A percentile compares a stretch with the other conserved stretches of the same genome.
Evolutionary conservation across 2,329 filamentous ascomycete genomes (phyloP).

Genomic region (Lachnum nothofagi): DNA sequence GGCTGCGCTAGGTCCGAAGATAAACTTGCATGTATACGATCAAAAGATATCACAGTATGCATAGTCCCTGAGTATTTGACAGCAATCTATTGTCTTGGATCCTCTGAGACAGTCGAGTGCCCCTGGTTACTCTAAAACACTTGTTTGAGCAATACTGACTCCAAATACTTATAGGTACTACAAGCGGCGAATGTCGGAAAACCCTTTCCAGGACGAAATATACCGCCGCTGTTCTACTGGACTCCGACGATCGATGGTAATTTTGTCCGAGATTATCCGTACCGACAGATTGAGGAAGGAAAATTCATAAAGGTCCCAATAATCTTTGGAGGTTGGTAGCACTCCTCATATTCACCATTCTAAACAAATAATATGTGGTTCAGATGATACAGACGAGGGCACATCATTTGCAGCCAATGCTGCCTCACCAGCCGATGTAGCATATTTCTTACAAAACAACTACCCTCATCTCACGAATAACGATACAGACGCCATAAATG

Average conservation of each 20-base stretch:
- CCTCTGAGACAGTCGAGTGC: too few relatives aligned
- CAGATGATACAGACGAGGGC: constrained; percentile 50
- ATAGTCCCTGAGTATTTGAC: too few relatives aligned
- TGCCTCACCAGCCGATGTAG: constrained; percentile 30
- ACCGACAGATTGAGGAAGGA: constrained; percentile 33
- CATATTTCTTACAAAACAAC: constrained; percentile 35
- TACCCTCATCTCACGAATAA: constrained; percentile 33
- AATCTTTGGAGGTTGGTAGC: constrained; percentile 39
- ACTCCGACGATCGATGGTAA: constrained; percentile 40
- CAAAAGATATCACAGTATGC: constrained; percentile 33
- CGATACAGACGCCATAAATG: constrained; percentile 30
- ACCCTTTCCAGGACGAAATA: constrained; percentile 35
- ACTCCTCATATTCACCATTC: too few relatives aligned
- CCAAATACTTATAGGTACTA: too few relatives aligned
- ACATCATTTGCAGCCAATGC: constrained; percentile 48
- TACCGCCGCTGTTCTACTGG: constrained; percentile 37
- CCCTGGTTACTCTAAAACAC: too few relatives aligned
- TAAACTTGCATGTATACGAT: constrained; percentile 36
- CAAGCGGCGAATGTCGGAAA: constrained; percentile 35
- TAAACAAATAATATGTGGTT: constrained; percentile 6
- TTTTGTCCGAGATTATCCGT: constrained; percentile 38
- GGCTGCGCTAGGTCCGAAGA: constrained; percentile 30
- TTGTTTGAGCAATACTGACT: too few relatives aligned
- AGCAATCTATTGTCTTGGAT: too few relatives aligned
- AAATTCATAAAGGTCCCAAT: constrained; percentile 38